These are phyloP conservation scores for Eutrema heterophyllum DNA, from an alignment of 345 rosid species.

Conservation along the genomic window DNA sequence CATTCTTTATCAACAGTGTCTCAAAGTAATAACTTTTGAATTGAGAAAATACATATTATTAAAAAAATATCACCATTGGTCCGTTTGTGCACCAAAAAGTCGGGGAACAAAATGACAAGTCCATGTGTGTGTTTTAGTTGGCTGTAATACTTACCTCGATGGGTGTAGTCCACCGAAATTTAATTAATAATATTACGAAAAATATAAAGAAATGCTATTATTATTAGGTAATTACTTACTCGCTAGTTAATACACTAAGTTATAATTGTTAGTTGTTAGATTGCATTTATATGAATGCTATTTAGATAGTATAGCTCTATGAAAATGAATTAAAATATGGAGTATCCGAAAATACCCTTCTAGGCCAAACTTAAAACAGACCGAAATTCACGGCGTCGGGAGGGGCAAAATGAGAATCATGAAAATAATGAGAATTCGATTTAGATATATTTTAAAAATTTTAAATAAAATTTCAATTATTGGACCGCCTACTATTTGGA, in stretches of 20 bases:
- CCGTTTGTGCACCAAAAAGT: neutral
- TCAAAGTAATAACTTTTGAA: neutral
- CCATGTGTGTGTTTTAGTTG: conserved; percentile 21
- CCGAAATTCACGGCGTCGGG: conserved; percentile 14
- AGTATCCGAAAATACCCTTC: neutral
- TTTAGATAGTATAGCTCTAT: neutral
- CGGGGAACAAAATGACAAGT: conserved; percentile 5
- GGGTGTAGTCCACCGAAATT: conserved; percentile 20
- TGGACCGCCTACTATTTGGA: neutral
- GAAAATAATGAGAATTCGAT: conserved; percentile 1
- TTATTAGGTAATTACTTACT: neutral
- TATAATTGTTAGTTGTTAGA: neutral
- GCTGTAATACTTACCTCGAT: conserved; percentile 14
- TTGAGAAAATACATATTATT: neutral
- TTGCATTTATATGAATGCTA: conserved; percentile 9
- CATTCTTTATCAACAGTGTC: no score
- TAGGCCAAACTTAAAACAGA: neutral
- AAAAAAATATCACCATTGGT: conserved; percentile 4
- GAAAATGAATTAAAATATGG: neutral
- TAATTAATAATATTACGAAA: neutral
- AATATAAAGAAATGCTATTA: neutral
- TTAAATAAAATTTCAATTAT: neutral
- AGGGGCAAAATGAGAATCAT: conserved; percentile 19
- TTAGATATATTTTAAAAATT: neutral
- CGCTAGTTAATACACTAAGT: neutral